Evolutionary conservation across 2,329 filamentous ascomycete species (phyloP).

Genomic region (Sporothrix schenckii): DNA sequence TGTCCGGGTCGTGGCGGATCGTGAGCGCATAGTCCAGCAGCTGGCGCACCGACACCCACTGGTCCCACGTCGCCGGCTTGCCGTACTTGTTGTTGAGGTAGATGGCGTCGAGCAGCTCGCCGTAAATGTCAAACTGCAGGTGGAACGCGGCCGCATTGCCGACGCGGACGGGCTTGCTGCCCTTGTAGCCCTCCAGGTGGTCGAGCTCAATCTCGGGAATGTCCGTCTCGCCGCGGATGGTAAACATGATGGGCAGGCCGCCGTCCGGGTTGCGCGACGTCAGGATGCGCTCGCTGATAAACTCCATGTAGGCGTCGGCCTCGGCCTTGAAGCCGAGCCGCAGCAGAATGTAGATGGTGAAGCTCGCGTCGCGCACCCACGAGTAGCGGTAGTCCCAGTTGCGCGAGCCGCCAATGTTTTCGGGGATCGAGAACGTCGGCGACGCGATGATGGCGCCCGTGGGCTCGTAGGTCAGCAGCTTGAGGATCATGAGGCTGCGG

Average conservation of each 20-base stretch:
- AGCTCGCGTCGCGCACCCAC: conserved; percentile 77
- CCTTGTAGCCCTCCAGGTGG: conserved; percentile 73
- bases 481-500: conserved; percentile 72
- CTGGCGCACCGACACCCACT: conserved; percentile 71
- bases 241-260: conserved; percentile 79
- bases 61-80: conserved; percentile 74
- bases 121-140: conserved; percentile 78
- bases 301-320: conserved; percentile 76
- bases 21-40: conserved; percentile 72
- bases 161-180: conserved; percentile 72
- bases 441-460: conserved; percentile 77
- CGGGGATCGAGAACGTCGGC: conserved; percentile 76
- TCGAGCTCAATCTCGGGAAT: conserved; percentile 70
- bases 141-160: conserved; percentile 78
- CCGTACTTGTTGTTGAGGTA: conserved; percentile 81
- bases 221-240: conserved; percentile 72
- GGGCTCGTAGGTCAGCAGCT: conserved; percentile 76
- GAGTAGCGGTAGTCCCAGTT: conserved; percentile 77
- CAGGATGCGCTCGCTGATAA: conserved; percentile 72
- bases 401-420: conserved; percentile 68
- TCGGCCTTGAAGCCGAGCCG: conserved; percentile 75
- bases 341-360: conserved; percentile 76
- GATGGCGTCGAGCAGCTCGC: conserved; percentile 75
- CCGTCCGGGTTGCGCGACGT: conserved; percentile 62
- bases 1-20: conserved; percentile 66